Conservation (phyloP, 2,329 filamentous ascomycete species). For the Bisporella sp. region DNA sequence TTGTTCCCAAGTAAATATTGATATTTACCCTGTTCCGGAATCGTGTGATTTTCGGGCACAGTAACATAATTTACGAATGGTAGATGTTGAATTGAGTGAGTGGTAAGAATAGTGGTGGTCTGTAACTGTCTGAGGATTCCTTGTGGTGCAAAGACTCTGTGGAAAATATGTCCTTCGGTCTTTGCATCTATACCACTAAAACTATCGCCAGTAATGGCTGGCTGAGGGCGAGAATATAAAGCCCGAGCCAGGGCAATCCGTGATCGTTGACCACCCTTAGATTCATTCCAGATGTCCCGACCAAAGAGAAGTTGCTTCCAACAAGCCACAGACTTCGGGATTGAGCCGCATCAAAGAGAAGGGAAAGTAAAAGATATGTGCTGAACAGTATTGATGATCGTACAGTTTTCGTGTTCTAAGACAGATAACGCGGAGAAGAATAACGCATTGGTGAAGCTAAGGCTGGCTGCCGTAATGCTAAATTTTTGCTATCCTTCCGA, state of each 20-base stretch:
- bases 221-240: conserved; percentile 5
- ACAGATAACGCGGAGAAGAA: too few species aligned
- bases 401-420: too few species aligned
- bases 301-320: too few species aligned
- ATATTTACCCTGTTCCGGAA: conserved; percentile 32
- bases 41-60: conserved; percentile 25
- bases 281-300: too few species aligned
- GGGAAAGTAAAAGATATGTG: too few species aligned
- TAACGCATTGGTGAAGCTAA: too few species aligned
- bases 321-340: too few species aligned
- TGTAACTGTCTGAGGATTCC: neutral
- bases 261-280: conserved; percentile 12
- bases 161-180: conserved; percentile 3
- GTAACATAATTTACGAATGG: conserved; percentile 32
- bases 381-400: too few species aligned
- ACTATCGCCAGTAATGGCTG: conserved; percentile 15
- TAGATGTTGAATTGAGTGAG: conserved; percentile 19
- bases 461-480: too few species aligned
- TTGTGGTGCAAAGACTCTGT: neutral
- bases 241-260: conserved; percentile 19
- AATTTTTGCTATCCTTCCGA: too few species aligned
- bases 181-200: conserved; percentile 17
- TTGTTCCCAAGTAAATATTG: conserved; percentile 13
- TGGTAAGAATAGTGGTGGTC: neutral
- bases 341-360: too few species aligned